Percentiles rank a stretch among this genome's conserved stretches.
These are phyloP conservation scores for Pinus tabuliformis DNA, from an alignment of 75 land plant genomes.

Conservation along the genomic window DNA sequence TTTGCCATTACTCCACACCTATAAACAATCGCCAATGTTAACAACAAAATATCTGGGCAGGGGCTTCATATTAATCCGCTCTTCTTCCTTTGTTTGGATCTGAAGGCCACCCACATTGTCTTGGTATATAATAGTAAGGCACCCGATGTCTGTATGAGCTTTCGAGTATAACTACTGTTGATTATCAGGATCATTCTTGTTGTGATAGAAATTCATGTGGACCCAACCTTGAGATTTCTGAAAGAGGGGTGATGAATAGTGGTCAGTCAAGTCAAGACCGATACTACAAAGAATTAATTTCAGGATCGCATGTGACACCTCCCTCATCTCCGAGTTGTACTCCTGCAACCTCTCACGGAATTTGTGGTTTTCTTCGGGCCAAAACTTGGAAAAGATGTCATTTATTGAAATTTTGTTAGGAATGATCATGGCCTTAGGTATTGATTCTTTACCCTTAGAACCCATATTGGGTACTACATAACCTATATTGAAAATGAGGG, in stretches of 20 bases:
- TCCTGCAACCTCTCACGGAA: constrained; percentile 25
- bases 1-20: constrained; percentile 35
- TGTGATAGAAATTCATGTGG: constrained; percentile 35
- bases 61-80: constrained; percentile 52
- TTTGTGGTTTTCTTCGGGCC: neutral
- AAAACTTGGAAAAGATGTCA: neutral
- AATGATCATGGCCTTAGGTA: constrained; percentile 42
- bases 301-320: constrained; percentile 28
- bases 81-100: constrained; percentile 42
- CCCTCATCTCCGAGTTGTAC: constrained; percentile 31
- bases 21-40: constrained; percentile 58
- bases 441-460: constrained; percentile 28
- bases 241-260: constrained; percentile 26
- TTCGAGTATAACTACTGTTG: constrained; percentile 7
- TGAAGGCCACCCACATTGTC: neutral
- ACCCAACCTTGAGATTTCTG: constrained; percentile 38
- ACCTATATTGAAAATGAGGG: neutral
- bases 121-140: constrained; percentile 43
- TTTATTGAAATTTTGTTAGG: neutral
- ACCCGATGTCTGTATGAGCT: constrained; percentile 58
- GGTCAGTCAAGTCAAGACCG: constrained; percentile 23
- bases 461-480: constrained; percentile 12
- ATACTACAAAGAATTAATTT: constrained; percentile 18
- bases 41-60: constrained; percentile 45
- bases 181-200: constrained; percentile 13